Percentiles rank a stretch among this genome's conserved stretches.
Evolutionary conservation across 139 green algal species (phyloP).

Genomic region (Chlorella vulgaris): DNA sequence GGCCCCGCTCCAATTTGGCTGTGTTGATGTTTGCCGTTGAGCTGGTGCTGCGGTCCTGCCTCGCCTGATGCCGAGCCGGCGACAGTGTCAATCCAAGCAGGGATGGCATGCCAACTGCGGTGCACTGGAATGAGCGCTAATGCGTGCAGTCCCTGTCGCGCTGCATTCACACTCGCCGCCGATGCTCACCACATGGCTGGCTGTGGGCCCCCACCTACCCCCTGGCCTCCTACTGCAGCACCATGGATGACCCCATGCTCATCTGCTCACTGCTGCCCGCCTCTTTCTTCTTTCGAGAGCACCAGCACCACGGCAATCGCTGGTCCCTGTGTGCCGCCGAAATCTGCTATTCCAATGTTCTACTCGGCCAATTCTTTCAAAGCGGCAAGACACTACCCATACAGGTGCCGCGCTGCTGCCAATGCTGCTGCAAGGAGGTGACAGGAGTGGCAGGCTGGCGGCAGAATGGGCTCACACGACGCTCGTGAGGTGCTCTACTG

Average conservation of each 20-base stretch:
- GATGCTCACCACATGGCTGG: no score
- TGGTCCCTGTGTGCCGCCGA: constrained; percentile 88
- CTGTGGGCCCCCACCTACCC: background rate
- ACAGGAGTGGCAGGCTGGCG: no score
- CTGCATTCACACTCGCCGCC: no score
- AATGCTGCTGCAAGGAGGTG: constrained; percentile 39
- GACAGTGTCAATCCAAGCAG: background rate
- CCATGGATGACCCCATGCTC: constrained; percentile 86
- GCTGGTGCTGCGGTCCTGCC: background rate
- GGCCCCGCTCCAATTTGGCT: no score
- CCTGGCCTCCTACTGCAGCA: constrained; percentile 59
- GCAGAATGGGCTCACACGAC: no score
- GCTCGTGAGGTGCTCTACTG: no score
- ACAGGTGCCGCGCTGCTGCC: no score
- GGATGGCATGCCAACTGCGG: no score
- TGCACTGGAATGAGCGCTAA: no score
- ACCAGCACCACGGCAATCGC: constrained; percentile 58
- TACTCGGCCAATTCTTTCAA: constrained; percentile 83
- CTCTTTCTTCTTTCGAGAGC: constrained; percentile 77
- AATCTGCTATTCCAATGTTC: constrained; percentile 81
- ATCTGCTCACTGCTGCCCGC: constrained; percentile 73
- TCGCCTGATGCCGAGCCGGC: no score
- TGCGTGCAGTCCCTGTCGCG: no score
- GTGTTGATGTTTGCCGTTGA: background rate
- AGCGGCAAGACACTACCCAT: constrained; percentile 88